Conservation (phyloP, 441 rosid species). For the Biscutella laevigata region DNA sequence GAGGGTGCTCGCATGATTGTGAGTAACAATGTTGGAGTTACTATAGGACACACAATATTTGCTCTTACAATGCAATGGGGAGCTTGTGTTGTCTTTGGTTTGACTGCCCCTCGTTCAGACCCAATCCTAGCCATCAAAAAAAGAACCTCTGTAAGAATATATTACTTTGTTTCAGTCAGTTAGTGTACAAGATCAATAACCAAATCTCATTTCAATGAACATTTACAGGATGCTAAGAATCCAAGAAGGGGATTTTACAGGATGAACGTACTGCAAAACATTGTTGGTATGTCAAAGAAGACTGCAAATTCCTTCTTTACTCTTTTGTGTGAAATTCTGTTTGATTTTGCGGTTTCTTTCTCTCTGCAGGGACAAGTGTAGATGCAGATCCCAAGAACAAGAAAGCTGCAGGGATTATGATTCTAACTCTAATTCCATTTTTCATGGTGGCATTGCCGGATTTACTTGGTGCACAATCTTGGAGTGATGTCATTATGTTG, state of each 20-base stretch:
- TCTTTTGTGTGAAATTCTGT: not conserved
- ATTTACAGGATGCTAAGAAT: slow-evolving; percentile 19
- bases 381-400: slow-evolving; percentile 24
- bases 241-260: slow-evolving; percentile 27
- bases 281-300: slow-evolving; percentile 19
- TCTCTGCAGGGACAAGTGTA: slow-evolving; percentile 16
- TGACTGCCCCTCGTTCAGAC: slow-evolving; percentile 8
- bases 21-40: slow-evolving; percentile 11
- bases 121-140: no score
- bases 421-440: slow-evolving; percentile 16
- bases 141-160: slow-evolving; percentile 1
- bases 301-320: not conserved
- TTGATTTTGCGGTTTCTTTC: slow-evolving; percentile 1
- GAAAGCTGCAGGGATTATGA: slow-evolving; percentile 24
- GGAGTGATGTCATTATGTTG: slow-evolving; percentile 2
- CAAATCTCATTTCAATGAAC: not conserved
- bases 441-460: slow-evolving; percentile 17
- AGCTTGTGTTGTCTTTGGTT: slow-evolving; percentile 27
- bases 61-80: slow-evolving; percentile 23
- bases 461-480: slow-evolving; percentile 14
- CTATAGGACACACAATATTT: slow-evolving; percentile 19
- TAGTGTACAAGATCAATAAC: not conserved
- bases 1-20: slow-evolving; percentile 17
- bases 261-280: slow-evolving; percentile 16
- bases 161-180: slow-evolving; percentile 1